A percentile compares a stretch with the other conserved stretches of the same genome.
phyloP scores from a whole-genome alignment of 2,329 filamentous ascomycete genomes.

The Neofusicoccum ribis region DNA sequence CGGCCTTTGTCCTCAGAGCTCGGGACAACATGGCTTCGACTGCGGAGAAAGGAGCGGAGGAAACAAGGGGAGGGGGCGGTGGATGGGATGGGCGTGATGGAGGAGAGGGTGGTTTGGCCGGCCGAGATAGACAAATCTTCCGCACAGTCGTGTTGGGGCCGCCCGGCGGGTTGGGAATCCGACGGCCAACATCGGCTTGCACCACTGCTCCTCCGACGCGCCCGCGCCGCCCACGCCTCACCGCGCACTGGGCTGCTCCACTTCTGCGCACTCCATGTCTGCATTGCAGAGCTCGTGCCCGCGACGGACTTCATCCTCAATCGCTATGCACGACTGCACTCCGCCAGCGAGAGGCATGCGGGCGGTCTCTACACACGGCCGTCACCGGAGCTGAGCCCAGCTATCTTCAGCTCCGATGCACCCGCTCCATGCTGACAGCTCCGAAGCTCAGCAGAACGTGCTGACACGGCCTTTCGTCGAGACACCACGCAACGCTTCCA shows the following conservation, averaged over 20 bases:
- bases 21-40: slow-evolving; percentile 38
- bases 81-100: slow-evolving; percentile 17
- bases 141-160: slow-evolving; percentile 19
- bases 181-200: slow-evolving; percentile 16
- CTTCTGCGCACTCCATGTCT: neutral
- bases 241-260: neutral
- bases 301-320: neutral
- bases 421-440: neutral
- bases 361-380: neutral
- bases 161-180: slow-evolving; percentile 20
- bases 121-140: slow-evolving; percentile 20
- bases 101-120: slow-evolving; percentile 16
- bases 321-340: neutral
- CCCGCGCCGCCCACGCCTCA: slow-evolving; percentile 9
- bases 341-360: neutral
- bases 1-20: slow-evolving; percentile 42
- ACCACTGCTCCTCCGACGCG: slow-evolving; percentile 7
- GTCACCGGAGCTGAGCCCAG: neutral
- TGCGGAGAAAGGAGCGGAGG: slow-evolving; percentile 17
- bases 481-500: neutral
- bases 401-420: slow-evolving; percentile 5
- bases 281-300: neutral
- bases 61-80: slow-evolving; percentile 12
- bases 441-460: neutral
- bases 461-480: neutral